phyloP scores from a whole-genome alignment of 768 basidiomycete species.

The Candolleomyces aberdarensis region DNA sequence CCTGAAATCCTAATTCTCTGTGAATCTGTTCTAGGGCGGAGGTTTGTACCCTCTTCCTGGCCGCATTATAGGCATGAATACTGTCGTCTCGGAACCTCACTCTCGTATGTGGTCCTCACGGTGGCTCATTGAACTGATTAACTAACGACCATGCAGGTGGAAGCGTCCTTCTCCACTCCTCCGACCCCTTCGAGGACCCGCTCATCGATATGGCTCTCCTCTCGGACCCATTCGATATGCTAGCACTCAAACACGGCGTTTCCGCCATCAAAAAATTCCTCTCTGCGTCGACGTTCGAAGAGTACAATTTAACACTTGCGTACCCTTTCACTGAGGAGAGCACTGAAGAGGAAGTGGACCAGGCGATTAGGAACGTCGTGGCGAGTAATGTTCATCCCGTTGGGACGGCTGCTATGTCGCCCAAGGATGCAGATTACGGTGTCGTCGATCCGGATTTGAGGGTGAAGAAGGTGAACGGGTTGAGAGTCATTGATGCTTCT shows the following conservation, averaged over 20 bases:
- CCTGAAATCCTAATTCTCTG: background rate
- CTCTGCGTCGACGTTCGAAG: conserved; percentile 14
- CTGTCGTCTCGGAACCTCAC: conserved; percentile 1
- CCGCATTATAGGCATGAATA: background rate
- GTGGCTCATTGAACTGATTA: no score
- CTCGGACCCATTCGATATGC: conserved; percentile 18
- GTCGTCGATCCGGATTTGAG: conserved; percentile 35
- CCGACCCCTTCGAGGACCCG: conserved; percentile 18
- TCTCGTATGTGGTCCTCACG: background rate
- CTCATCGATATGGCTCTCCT: conserved; percentile 23
- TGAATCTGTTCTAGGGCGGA: background rate
- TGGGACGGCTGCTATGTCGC: conserved; percentile 31
- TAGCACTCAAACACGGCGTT: conserved; percentile 18
- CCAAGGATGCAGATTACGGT: conserved; percentile 21
- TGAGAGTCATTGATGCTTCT: conserved; percentile 38
- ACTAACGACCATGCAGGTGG: conserved; percentile 2
- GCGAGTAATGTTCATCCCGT: conserved; percentile 8
- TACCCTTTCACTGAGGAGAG: background rate
- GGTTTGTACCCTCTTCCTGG: conserved; percentile 6
- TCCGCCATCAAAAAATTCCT: conserved; percentile 14
- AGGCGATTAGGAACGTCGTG: background rate
- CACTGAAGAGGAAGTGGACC: conserved; percentile 1
- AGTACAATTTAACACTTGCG: conserved; percentile 14
- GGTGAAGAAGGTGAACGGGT: conserved; percentile 30
- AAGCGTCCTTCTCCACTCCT: conserved; percentile 1